These are phyloP conservation scores for Lasiosphaeris hirsuta DNA, from an alignment of 495 filamentous ascomycete genomes.

Conservation along the genomic window DNA sequence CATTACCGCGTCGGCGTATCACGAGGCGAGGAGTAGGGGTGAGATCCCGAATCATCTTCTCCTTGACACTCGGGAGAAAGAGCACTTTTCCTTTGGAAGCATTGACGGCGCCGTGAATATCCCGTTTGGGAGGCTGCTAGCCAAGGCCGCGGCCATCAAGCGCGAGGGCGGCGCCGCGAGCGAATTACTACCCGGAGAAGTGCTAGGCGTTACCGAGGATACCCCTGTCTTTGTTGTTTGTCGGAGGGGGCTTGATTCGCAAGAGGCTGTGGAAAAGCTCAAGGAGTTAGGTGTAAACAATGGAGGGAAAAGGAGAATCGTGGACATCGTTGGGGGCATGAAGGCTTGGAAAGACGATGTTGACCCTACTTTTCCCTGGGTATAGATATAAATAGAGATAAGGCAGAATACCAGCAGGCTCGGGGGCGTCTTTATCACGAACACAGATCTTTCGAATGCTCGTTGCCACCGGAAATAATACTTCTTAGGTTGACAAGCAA, in stretches of 20 bases:
- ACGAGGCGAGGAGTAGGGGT: slow-evolving; percentile 23
- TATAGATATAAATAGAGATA: slow-evolving; percentile 23
- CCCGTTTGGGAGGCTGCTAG: slow-evolving; percentile 61
- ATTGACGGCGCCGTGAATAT: slow-evolving; percentile 73
- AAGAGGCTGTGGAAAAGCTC: slow-evolving; percentile 67
- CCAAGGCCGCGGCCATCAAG: slow-evolving; percentile 21
- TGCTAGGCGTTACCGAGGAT: slow-evolving; percentile 14
- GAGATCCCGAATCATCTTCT: slow-evolving; percentile 48
- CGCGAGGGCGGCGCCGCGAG: slow-evolving; percentile 10
- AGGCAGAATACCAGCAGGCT: neutral
- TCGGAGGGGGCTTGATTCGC: slow-evolving; percentile 84
- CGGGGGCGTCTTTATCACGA: no score
- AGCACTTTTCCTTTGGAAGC: slow-evolving; percentile 79
- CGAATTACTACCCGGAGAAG: slow-evolving; percentile 6
- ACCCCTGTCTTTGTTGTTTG: slow-evolving; percentile 73
- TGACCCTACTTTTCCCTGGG: slow-evolving; percentile 65
- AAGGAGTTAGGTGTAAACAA: slow-evolving; percentile 63
- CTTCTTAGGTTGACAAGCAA: neutral
- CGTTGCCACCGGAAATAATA: neutral
- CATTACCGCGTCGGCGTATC: slow-evolving; percentile 57
- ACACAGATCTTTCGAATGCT: no score
- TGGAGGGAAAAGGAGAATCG: slow-evolving; percentile 56
- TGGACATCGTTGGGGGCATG: slow-evolving; percentile 79
- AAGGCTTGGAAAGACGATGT: slow-evolving; percentile 79
- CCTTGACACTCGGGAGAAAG: slow-evolving; percentile 78